These are phyloP conservation scores for Diatrype stigma DNA, from an alignment of 2,329 filamentous ascomycete genomes.

Conservation along the genomic window DNA sequence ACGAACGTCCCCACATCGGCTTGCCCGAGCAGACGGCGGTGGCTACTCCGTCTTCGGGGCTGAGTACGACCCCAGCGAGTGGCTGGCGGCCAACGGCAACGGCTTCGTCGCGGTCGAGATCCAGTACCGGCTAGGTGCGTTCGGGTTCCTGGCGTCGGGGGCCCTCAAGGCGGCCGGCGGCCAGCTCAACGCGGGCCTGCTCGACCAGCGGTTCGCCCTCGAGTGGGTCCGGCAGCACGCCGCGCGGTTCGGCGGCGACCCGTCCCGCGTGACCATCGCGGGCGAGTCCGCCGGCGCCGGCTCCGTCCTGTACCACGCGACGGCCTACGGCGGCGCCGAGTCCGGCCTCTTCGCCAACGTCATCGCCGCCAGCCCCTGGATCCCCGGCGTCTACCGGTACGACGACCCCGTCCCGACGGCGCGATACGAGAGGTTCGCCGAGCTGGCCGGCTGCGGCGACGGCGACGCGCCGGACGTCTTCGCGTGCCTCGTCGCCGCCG, in stretches of 20 bases:
- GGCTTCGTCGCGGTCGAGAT: conserved; percentile 44
- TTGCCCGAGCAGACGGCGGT: conserved; percentile 22
- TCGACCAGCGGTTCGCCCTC: conserved; percentile 42
- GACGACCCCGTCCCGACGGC: conserved; percentile 14
- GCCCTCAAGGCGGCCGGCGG: conserved; percentile 5
- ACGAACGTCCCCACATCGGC: too few relatives aligned
- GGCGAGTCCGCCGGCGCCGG: conserved; percentile 37
- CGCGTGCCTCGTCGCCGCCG: conserved; percentile 21
- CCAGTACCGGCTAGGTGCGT: conserved; percentile 31
- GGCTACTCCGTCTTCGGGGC: conserved; percentile 26
- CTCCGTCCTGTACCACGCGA: conserved; percentile 15
- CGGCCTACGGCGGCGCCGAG: conserved; percentile 21
- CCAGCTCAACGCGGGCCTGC: conserved; percentile 35
- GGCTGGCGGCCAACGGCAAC: conserved; percentile 42
- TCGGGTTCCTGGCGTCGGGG: conserved; percentile 13
- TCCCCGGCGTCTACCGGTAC: conserved; percentile 19
- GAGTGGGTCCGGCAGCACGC: conserved; percentile 43
- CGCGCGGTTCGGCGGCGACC: conserved; percentile 38
- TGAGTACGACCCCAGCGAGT: conserved; percentile 27
- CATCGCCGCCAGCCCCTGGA: conserved; percentile 22
- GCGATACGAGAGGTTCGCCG: conserved; percentile 20
- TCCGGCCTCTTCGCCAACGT: conserved; percentile 21
- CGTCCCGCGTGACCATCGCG: conserved; percentile 30
- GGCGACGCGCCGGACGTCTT: conserved; percentile 14
- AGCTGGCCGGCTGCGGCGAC: conserved; percentile 19